Evolutionary conservation across 352 stramenopile species (phyloP).

Genomic region (Elongisporangium senticosum): DNA sequence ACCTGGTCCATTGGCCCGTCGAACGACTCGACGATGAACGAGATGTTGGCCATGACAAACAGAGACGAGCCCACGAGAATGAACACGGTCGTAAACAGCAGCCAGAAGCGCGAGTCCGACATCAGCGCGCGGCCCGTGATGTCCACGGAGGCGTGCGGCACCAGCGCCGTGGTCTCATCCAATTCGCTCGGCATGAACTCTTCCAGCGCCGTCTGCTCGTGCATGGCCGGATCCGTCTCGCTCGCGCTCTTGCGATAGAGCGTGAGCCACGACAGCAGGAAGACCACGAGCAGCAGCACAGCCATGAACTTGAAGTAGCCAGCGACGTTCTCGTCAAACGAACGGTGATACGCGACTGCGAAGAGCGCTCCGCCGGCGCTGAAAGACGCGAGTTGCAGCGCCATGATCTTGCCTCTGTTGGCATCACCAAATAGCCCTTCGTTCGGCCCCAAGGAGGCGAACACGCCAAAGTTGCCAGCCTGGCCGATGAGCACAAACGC

Average conservation of each 20-base stretch:
- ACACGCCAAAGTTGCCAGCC: slow-evolving; percentile 63
- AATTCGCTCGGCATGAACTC: slow-evolving; percentile 33
- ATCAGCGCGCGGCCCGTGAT: slow-evolving; percentile 52
- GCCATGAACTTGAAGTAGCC: slow-evolving; percentile 72
- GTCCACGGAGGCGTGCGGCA: slow-evolving; percentile 12
- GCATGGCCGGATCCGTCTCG: slow-evolving; percentile 11
- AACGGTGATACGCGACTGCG: slow-evolving; percentile 54
- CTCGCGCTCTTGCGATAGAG: slow-evolving; percentile 29
- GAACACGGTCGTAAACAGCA: slow-evolving; percentile 65
- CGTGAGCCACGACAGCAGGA: slow-evolving; percentile 44
- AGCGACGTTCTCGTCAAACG: slow-evolving; percentile 44
- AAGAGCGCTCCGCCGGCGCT: slow-evolving; percentile 68
- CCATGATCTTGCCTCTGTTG: slow-evolving; percentile 71
- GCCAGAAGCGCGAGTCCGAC: slow-evolving; percentile 48
- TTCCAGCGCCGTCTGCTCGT: slow-evolving; percentile 23
- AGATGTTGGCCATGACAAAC: slow-evolving; percentile 79
- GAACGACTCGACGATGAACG: slow-evolving; percentile 69
- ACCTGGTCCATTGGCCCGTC: slow-evolving; percentile 42
- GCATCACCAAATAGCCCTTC: slow-evolving; percentile 62
- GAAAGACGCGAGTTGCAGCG: slow-evolving; percentile 55
- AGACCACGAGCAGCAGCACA: slow-evolving; percentile 39
- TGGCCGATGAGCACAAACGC: slow-evolving; percentile 56
- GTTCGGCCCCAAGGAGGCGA: slow-evolving; percentile 64
- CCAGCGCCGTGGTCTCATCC: slow-evolving; percentile 2
- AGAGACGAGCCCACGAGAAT: slow-evolving; percentile 66